Conservation (phyloP, 192 early-diverging fungal genomes). For the Podila clonocystis region DNA sequence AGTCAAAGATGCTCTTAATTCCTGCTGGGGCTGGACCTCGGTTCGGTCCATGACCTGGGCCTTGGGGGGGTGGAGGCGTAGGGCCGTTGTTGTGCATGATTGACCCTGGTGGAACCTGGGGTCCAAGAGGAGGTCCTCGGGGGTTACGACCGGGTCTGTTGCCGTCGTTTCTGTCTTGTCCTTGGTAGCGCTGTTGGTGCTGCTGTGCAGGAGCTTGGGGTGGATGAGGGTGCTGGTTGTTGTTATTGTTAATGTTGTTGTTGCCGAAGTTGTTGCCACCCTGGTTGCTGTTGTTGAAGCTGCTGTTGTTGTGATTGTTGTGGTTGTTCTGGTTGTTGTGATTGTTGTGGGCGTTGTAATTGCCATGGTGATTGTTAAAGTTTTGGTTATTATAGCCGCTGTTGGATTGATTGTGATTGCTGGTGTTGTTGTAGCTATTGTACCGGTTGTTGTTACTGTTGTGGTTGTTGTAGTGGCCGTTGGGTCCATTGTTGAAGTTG, state of each 20-base stretch:
- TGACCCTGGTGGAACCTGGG: constrained; percentile 5
- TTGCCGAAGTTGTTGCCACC: constrained; percentile 21
- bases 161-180: neutral
- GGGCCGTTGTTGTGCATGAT: constrained; percentile 30
- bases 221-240: neutral
- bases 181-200: constrained; percentile 5
- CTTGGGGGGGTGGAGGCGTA: constrained; percentile 10
- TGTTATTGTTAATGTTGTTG: constrained; percentile 15
- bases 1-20: constrained; percentile 49
- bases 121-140: constrained; percentile 28
- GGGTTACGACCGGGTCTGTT: constrained; percentile 2
- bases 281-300: constrained; percentile 5
- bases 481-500: constrained; percentile 1
- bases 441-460: neutral
- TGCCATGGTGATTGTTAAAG: neutral
- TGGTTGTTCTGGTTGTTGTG: neutral
- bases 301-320: constrained; percentile 18
- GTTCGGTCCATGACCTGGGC: constrained; percentile 6
- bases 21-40: constrained; percentile 1
- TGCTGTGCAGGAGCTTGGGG: neutral
- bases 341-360: constrained; percentile 4
- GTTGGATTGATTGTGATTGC: constrained; percentile 2
- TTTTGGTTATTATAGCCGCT: neutral
- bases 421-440: neutral
- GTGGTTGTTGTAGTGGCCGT: neutral